phyloP scores from a whole-genome alignment of 176 grass and related monocot genomes.

The Musa troglodytarum region DNA sequence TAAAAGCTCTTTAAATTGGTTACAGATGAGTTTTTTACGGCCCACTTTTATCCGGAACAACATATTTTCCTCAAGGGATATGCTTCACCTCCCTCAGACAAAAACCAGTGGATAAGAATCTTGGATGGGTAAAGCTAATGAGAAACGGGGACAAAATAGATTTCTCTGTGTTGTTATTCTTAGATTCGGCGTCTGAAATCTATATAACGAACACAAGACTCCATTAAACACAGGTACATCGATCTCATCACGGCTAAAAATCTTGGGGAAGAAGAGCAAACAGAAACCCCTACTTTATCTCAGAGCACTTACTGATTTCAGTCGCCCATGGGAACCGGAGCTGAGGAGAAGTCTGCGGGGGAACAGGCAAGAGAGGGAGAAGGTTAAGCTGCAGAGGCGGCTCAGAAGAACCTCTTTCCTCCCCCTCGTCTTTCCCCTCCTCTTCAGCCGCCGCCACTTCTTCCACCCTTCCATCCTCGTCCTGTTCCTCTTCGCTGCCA shows the following conservation, averaged over 20 bases:
- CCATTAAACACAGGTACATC: background rate
- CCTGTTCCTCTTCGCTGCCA: background rate
- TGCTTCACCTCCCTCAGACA: background rate
- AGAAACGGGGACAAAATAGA: background rate
- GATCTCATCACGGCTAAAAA: background rate
- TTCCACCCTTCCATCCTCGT: background rate
- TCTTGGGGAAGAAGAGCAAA: background rate
- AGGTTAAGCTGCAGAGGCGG: constrained; percentile 4
- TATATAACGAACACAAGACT: background rate
- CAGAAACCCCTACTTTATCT: background rate
- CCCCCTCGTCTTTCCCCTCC: background rate
- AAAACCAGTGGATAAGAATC: background rate
- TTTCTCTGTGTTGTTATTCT: background rate
- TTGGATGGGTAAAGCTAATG: background rate
- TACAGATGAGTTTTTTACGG: background rate
- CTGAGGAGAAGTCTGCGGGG: background rate
- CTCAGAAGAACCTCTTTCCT: background rate
- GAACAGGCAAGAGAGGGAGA: constrained; percentile 2
- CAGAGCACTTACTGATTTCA: background rate
- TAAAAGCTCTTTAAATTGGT: background rate
- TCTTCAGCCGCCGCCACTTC: background rate
- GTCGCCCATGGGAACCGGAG: constrained; percentile 1
- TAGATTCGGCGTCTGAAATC: background rate
- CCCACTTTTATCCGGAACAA: background rate
- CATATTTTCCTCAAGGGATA: background rate